Base-by-base conservation (phyloP, 2,329 filamentous ascomycete species). In the Ophiostoma piceae region DNA sequence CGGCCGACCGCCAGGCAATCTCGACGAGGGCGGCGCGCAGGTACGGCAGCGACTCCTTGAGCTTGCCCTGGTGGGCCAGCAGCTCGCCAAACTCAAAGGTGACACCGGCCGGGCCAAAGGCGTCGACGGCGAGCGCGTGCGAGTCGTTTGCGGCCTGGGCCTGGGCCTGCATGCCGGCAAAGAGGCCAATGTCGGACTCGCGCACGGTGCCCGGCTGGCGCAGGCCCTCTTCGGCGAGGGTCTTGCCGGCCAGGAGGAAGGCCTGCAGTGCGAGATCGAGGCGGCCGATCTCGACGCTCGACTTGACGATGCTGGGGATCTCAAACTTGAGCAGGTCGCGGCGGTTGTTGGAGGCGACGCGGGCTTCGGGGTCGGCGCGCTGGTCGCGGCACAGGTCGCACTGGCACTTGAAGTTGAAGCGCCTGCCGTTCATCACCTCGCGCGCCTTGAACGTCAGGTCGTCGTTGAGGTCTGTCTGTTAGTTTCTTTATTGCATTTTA, bases 321-420 rank as follows among this genome's bases (percentile, higher is more conserved):
- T 72, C 29, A 6, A 5, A 4, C 22, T 7, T 39, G 26, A 73
- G 57, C 2, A 26, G 47, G 19, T 2, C 22, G n/a, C 76, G 76
- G 7, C 76, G 74, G 4, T 57, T 60, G 71, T 78, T 76, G 1
- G 76, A 77, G 0, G 68, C 71, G 1, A 67, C 70, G 4, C 73
- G 73, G 7, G 69, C 70, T 0, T 32, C 29, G 0, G 68, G 62
- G 8, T 71, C 2, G 12, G 29, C 51, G 0, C 69, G 65, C 16
- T 57, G 62, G 0, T 67, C 66, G 16, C 71, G 41, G 72, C 76
- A 77, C 29, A 76, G 72, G 11, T 29, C 29, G 71, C 77, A 78
- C 65, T 70, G 73, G 75, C 76, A 78, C 16, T 68, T 47, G 71
- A 77, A 77, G n/a, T 74, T 74, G 74, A 74, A 77, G 57, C 74